A percentile compares a stretch with the other conserved stretches of the same genome.
Evolutionary conservation across 768 basidiomycete species (phyloP).

Genomic region (Phlebiopsis gigantea): DNA sequence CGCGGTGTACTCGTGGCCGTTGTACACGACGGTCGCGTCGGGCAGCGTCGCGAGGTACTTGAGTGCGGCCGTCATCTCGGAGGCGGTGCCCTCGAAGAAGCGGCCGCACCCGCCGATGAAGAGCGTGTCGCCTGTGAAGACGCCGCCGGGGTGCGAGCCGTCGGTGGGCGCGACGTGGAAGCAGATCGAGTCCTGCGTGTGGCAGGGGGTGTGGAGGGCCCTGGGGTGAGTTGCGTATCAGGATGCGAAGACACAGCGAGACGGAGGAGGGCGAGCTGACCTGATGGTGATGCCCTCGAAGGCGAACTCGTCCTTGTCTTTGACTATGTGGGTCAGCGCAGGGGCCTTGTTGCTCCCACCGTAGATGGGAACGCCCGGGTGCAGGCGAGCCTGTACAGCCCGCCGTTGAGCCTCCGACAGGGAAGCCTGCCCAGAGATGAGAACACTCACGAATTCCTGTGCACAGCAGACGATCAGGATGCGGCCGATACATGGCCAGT

Average conservation of each 20-base stretch:
- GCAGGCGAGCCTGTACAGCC: conserved; percentile 33
- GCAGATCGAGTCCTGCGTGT: conserved; percentile 96
- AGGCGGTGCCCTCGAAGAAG: conserved; percentile 85
- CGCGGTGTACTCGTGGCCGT: conserved; percentile 90
- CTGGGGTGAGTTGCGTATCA: conserved; percentile 31
- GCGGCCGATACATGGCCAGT: not conserved
- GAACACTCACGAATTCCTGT: conserved; percentile 44
- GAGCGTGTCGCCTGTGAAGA: conserved; percentile 94
- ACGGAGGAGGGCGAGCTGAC: conserved; percentile 29
- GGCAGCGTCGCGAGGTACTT: conserved; percentile 72
- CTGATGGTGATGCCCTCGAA: conserved; percentile 57
- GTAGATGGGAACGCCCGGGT: conserved; percentile 52
- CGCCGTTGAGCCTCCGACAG: not conserved
- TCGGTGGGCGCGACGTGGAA: conserved; percentile 59
- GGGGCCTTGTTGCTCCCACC: conserved; percentile 73
- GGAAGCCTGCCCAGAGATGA: not conserved
- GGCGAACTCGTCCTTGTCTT: conserved; percentile 75
- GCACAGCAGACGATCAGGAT: not conserved
- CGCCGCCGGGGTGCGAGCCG: conserved; percentile 54
- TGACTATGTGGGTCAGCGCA: conserved; percentile 67
- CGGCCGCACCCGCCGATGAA: conserved; percentile 87
- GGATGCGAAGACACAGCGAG: not conserved
- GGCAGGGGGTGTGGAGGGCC: conserved; percentile 86
- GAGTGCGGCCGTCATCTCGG: conserved; percentile 76
- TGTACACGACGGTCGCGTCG: conserved; percentile 73